Conservation (phyloP, 805 yeast species). For the Candida vaughaniae region DNA sequence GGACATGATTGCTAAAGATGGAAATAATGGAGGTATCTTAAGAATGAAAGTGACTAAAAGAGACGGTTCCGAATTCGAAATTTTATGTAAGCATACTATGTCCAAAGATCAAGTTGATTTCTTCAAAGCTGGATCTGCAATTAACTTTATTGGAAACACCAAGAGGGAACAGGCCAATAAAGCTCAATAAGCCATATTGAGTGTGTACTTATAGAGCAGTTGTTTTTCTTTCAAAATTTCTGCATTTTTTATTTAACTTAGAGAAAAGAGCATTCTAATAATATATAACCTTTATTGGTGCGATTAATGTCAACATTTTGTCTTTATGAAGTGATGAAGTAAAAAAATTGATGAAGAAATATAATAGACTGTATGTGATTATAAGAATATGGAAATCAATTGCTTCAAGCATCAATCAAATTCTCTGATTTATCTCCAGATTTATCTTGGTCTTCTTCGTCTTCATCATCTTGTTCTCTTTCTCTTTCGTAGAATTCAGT, state of each 20-base stretch:
- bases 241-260: constrained; percentile 1
- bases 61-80: constrained; percentile 66
- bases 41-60: constrained; percentile 70
- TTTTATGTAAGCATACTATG: constrained; percentile 91
- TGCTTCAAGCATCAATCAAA: constrained; percentile 44
- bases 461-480: constrained; percentile 62
- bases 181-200: constrained; percentile 1
- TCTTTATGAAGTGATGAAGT: too few relatives aligned
- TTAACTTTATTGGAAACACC: constrained; percentile 77
- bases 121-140: constrained; percentile 97
- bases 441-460: constrained; percentile 28
- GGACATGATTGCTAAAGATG: constrained; percentile 77
- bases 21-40: constrained; percentile 84
- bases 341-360: too few relatives aligned
- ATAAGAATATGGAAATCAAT: too few relatives aligned
- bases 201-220: not conserved
- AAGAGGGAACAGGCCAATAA: constrained; percentile 12
- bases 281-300: too few relatives aligned
- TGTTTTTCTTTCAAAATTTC: too few relatives aligned
- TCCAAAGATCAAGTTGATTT: constrained; percentile 93
- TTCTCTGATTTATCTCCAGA: constrained; percentile 27
- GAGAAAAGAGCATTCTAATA: not conserved
- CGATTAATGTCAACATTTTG: too few relatives aligned
- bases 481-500: constrained; percentile 94
- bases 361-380: too few relatives aligned